phyloP scores from a whole-genome alignment of 2,329 filamentous ascomycete genomes.

The Sporothrix brunneoviolacea region DNA sequence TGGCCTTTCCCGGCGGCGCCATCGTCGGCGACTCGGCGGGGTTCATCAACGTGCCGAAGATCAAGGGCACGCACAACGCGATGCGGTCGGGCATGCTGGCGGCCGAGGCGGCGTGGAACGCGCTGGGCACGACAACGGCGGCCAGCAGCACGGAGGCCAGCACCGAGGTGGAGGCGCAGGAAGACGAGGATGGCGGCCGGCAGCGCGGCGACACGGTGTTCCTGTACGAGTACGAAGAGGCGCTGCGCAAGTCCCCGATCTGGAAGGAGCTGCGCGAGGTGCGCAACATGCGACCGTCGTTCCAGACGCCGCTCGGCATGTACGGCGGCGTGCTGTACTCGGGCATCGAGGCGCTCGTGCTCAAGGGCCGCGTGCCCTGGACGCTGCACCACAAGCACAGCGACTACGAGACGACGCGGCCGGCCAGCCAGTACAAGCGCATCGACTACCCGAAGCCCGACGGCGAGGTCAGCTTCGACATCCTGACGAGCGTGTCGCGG shows the following conservation, averaged over 20 bases:
- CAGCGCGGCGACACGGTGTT: constrained; percentile 56
- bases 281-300: constrained; percentile 94
- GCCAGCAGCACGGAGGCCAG: constrained; percentile 32
- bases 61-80: constrained; percentile 96
- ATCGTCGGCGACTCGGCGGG: constrained; percentile 94
- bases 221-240: constrained; percentile 88
- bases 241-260: constrained; percentile 76
- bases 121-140: constrained; percentile 47
- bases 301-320: constrained; percentile 79
- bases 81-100: constrained; percentile 98
- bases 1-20: constrained; percentile 90
- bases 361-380: constrained; percentile 84
- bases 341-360: constrained; percentile 79
- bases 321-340: constrained; percentile 91
- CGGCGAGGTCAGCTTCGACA: constrained; percentile 90
- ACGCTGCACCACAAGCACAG: constrained; percentile 77
- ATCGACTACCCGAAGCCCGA: constrained; percentile 98
- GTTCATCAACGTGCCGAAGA: constrained; percentile 95
- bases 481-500: constrained; percentile 87
- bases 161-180: background rate
- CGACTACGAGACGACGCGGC: constrained; percentile 73
- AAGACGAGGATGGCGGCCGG: background rate
- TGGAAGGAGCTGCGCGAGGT: constrained; percentile 94
- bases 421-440: constrained; percentile 71
- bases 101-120: constrained; percentile 80